Base-by-base conservation (phyloP, 176 grass and related monocot species). In the Musa acuminata region DNA sequence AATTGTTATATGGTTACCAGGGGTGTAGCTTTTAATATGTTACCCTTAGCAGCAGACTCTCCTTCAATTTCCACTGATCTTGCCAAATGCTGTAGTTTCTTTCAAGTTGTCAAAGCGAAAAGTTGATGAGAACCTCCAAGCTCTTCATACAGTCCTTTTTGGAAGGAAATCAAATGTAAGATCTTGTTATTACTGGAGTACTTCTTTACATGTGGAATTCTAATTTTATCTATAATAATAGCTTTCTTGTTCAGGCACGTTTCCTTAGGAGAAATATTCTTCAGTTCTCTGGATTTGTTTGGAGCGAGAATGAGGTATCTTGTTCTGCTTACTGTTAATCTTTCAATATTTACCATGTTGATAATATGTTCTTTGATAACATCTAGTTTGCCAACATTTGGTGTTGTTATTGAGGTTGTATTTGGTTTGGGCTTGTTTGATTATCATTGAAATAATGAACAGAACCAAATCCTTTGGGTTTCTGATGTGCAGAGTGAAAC, bases 231-330 rank as follows among this genome's bases (percentile, higher is more conserved):
- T 53, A 8, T 50, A 9, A n/a, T 75, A 52, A 71, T 60, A 50
- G 60, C 80, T 84, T 55, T 87, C 70, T 70, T 23, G 21, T 65
- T 29, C 73, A 99, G 91, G 83, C 10, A 54, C 80, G 82, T 82
- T 88, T 80, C 67, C 76, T 94, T 82, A 99, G 94, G 87, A 91
- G 86, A 80, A 99, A 99, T 74, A 85, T 99, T 67, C 69, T 79
- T 54, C 90, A 99, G 51, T 99, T 99, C 79, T 99, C 96, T 84
- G 96, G 96, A 21, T 99, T 79, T 83, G 96, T 99, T 78, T 99
- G 90, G 90, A 86, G 75, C 62, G 91, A 94, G 14, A 87, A 83
- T 83, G 65, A 87, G 80, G 96, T 99, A 78, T 80, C 59, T 80
- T 81, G 21, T 70, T 85, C 13, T 85, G 35, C 58, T 49, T 43